A percentile compares a stretch with the other conserved stretches of the same genome.
Conservation (phyloP, 345 rosid species). For the Raphanus sativus region DNA sequence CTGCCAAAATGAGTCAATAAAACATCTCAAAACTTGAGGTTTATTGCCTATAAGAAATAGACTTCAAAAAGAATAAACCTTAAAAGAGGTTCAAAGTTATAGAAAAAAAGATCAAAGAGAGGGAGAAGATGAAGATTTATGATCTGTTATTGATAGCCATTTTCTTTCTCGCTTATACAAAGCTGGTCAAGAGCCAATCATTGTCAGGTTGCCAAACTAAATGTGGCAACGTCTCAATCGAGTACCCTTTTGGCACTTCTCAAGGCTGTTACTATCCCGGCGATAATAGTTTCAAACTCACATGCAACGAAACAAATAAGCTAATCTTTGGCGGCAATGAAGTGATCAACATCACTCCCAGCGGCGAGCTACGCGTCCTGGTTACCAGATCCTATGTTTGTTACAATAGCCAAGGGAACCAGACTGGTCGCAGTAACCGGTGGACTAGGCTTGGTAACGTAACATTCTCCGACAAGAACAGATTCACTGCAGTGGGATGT, state of each 20-base stretch:
- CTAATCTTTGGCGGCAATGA: not conserved
- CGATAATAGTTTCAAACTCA: constrained; percentile 27
- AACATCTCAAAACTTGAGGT: not conserved
- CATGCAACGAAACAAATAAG: not conserved
- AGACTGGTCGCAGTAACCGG: not conserved
- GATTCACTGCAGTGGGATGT: constrained; percentile 36
- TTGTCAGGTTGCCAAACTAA: not conserved
- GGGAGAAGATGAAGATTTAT: not conserved
- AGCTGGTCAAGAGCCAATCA: not conserved
- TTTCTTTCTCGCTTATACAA: not conserved
- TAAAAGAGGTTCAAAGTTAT: not conserved
- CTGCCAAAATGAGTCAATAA: not conserved
- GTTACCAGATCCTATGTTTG: not conserved
- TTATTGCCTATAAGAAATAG: not conserved
- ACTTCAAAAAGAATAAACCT: not conserved
- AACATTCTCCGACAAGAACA: constrained; percentile 5
- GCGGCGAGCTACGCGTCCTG: constrained; percentile 18
- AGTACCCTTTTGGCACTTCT: constrained; percentile 44
- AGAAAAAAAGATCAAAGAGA: not conserved
- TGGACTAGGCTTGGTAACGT: not conserved
- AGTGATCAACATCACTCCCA: not conserved
- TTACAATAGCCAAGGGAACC: not conserved
- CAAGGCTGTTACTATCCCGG: constrained; percentile 28
- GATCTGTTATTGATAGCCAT: not conserved
- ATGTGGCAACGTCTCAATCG: constrained; percentile 39